Evolutionary conservation across 1,284 basidiomycete species (phyloP), one percentile per base, ranked within the genome.

Genomic region (Leucoagaricus sp.): DNA sequence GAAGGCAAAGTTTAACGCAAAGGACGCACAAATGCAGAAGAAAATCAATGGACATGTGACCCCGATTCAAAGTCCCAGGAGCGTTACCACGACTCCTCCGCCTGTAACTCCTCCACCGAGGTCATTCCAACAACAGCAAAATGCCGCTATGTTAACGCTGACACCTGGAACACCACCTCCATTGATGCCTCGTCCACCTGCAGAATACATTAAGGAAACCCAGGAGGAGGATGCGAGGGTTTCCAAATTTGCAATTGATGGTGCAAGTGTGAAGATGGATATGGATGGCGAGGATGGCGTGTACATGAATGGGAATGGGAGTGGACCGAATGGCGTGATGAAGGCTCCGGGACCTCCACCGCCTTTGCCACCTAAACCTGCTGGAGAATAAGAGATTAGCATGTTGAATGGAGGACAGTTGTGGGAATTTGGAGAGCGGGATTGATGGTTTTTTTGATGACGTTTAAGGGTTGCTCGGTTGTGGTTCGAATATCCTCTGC

Each of bases 191-290:
- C 82, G 85, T 55, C 89, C 89, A 0, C 89, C 89, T 4, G 81
- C 70, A 7, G 83, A 88, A 50, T 92, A 92, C 65, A 90, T 92
- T 59, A 80, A 86, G 60, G 86, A 91, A 70, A 91, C 89, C 26
- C 82, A 82, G 60, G 83, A 85, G 60, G 87, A 86, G 61, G 86
- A 91, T 63, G 73, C 77, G 21, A 80, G 85, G 8, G 73, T 80
- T 7, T 71, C 74, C 31, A 67, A 67, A 28, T 64, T 71, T 29
- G 67, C 67, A 17, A 65, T 72, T 48, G 72, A 70, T 47, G 69
- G 70, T 23, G 62, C 60, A 6, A 55, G 70, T 4, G 58, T 75
- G 1, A 59, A 63, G 13, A 52, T 67, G 28, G 67, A 72, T 17
- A 55, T 60, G 38, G 63, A 58, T 4, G 41, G 23, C 49, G 25